A percentile compares a stretch with the other conserved stretches of the same genome.
These are phyloP conservation scores for Zygosaccharomyces bisporus DNA, from an alignment of 805 yeast genomes.

Conservation along the genomic window DNA sequence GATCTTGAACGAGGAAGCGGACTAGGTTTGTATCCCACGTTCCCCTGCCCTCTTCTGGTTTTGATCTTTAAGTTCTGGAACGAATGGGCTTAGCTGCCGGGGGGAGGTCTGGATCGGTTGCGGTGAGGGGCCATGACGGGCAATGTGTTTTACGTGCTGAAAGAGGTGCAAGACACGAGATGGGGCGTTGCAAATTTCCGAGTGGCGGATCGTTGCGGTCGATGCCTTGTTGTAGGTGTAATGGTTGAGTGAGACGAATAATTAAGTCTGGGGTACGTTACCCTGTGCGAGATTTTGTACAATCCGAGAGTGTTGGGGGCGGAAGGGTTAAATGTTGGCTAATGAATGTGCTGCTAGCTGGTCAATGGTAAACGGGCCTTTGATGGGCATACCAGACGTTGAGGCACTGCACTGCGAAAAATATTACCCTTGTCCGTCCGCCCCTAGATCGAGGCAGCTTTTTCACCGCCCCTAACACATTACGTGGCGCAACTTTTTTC, in stretches of 20 bases:
- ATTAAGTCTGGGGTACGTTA: not conserved
- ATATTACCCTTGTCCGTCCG: not conserved
- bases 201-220: not conserved
- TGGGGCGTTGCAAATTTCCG: not conserved
- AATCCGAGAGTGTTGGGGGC: too few species aligned
- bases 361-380: too few species aligned
- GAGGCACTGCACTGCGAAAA: too few species aligned
- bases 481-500: too few species aligned
- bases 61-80: not conserved
- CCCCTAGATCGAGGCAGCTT: too few species aligned
- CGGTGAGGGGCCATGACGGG: not conserved
- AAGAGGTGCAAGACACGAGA: not conserved
- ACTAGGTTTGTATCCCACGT: not conserved
- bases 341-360: not conserved
- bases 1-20: too few species aligned
- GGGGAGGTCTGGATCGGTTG: not conserved
- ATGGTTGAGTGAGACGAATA: too few species aligned
- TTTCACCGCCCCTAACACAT: too few species aligned
- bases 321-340: not conserved
- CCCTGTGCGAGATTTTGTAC: not conserved
- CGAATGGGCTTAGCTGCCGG: not conserved
- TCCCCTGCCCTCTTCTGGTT: not conserved
- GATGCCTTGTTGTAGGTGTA: not conserved
- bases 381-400: too few species aligned
- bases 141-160: not conserved